phyloP scores from a whole-genome alignment of 2,329 filamentous ascomycete genomes.

The Pyrenochaeta sp. region DNA sequence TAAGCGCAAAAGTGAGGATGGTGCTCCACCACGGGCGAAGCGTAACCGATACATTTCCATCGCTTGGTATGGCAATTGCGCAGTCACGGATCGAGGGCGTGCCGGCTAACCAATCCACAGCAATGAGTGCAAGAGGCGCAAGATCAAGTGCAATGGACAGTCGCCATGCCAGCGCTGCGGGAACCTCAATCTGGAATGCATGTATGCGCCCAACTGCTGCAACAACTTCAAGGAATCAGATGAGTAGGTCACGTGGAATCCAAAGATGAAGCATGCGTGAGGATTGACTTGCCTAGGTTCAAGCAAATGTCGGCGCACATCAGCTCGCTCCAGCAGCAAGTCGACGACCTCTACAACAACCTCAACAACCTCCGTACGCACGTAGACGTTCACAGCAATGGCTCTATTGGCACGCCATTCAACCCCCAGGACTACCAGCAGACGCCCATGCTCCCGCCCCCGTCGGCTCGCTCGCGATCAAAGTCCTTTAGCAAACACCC shows the following conservation, averaged over 20 bases:
- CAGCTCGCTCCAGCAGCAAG: slow-evolving; percentile 79
- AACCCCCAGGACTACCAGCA: slow-evolving; percentile 40
- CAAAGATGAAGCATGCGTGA: background rate
- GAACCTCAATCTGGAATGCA: slow-evolving; percentile 69
- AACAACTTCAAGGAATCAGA: slow-evolving; percentile 92
- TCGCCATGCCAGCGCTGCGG: slow-evolving; percentile 71
- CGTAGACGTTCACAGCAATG: slow-evolving; percentile 44
- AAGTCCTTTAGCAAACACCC: slow-evolving; percentile 59
- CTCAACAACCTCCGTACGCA: slow-evolving; percentile 72
- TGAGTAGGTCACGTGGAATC: slow-evolving; percentile 39
- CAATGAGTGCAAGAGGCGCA: slow-evolving; percentile 72
- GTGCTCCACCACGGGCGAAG: slow-evolving; percentile 62
- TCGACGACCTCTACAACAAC: slow-evolving; percentile 77
- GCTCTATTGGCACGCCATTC: slow-evolving; percentile 40
- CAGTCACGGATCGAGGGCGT: slow-evolving; percentile 36
- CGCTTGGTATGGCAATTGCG: slow-evolving; percentile 61
- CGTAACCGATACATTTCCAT: slow-evolving; percentile 74
- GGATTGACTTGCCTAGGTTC: slow-evolving; percentile 61
- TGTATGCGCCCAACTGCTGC: slow-evolving; percentile 73
- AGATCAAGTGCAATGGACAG: slow-evolving; percentile 75
- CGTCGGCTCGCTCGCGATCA: slow-evolving; percentile 49
- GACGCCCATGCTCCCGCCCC: slow-evolving; percentile 43
- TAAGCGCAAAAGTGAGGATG: slow-evolving; percentile 58
- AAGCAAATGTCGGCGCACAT: slow-evolving; percentile 81
- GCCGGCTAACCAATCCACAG: slow-evolving; percentile 45